Conservation (phyloP, 1,139 yeast genomes). For the Taphrina betulina region DNA sequence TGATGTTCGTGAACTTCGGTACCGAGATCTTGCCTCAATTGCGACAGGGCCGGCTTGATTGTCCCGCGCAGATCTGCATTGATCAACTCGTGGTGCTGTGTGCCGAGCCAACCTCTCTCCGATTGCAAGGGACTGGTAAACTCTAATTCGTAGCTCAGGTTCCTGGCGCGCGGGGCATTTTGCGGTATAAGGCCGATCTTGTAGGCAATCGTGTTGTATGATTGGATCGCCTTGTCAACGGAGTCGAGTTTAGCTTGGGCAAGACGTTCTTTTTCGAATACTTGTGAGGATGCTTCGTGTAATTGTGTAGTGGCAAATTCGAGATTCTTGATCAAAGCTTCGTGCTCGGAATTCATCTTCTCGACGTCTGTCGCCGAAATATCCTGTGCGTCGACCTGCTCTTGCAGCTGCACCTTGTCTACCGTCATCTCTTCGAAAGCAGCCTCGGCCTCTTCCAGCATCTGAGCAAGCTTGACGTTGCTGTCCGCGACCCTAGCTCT, state of each 20-base stretch:
- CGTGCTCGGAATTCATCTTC: slow-evolving; percentile 60
- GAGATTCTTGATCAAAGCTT: slow-evolving; percentile 56
- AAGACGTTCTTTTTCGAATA: slow-evolving; percentile 52
- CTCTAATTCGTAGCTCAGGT: slow-evolving; percentile 43
- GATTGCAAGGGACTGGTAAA: slow-evolving; percentile 42
- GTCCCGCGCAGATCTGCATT: slow-evolving; percentile 46
- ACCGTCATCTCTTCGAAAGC: slow-evolving; percentile 51
- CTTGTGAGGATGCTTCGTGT: slow-evolving; percentile 45
- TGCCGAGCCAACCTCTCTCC: slow-evolving; percentile 48
- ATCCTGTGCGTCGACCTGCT: slow-evolving; percentile 56
- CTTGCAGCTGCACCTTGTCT: slow-evolving; percentile 53
- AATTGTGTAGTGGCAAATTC: slow-evolving; percentile 53
- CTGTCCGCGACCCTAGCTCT: slow-evolving; percentile 61
- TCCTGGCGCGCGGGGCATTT: slow-evolving; percentile 37
- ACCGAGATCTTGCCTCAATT: slow-evolving; percentile 53
- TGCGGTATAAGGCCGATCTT: slow-evolving; percentile 48
- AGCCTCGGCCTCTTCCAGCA: slow-evolving; percentile 55
- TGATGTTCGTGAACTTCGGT: slow-evolving; percentile 55
- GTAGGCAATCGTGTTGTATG: slow-evolving; percentile 58
- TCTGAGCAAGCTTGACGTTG: slow-evolving; percentile 49
- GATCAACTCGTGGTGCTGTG: slow-evolving; percentile 48
- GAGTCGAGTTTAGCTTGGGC: slow-evolving; percentile 54
- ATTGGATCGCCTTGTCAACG: slow-evolving; percentile 54
- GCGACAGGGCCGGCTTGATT: slow-evolving; percentile 48
- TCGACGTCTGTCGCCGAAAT: slow-evolving; percentile 64